These are phyloP conservation scores for Plasmodium coatneyi DNA, from an alignment of 169 alveolate species.

Conservation along the genomic window DNA sequence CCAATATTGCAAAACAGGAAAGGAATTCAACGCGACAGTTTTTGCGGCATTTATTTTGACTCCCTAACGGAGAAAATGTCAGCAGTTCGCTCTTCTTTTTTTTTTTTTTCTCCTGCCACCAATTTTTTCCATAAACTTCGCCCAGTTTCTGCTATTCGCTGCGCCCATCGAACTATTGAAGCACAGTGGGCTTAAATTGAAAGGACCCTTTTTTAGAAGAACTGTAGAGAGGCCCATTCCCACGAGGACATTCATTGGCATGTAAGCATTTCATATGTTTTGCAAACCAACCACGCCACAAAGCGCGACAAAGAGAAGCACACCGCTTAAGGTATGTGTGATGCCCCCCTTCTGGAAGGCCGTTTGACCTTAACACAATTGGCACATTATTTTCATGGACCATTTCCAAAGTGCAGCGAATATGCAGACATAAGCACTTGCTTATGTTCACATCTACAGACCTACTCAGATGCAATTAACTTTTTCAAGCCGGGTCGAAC, in stretches of 20 bases:
- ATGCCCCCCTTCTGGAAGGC: neutral
- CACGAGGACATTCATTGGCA: neutral
- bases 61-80: too few species aligned
- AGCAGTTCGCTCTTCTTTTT: too few species aligned
- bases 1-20: neutral
- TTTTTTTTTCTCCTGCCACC: neutral
- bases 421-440: neutral
- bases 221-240: neutral
- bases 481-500: neutral
- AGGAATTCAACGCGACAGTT: neutral
- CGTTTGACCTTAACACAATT: neutral
- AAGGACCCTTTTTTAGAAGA: neutral
- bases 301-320: neutral
- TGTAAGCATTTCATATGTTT: too few species aligned
- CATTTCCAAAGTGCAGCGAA: neutral
- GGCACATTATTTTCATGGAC: neutral
- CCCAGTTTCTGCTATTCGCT: neutral
- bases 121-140: neutral
- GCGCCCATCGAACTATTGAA: neutral
- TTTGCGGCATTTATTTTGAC: too few species aligned
- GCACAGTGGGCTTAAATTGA: neutral
- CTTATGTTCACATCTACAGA: neutral
- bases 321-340: neutral
- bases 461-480: neutral
- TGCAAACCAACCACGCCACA: neutral